phyloP scores from a whole-genome alignment of 768 basidiomycete species.

The Termitomyces heimii region DNA sequence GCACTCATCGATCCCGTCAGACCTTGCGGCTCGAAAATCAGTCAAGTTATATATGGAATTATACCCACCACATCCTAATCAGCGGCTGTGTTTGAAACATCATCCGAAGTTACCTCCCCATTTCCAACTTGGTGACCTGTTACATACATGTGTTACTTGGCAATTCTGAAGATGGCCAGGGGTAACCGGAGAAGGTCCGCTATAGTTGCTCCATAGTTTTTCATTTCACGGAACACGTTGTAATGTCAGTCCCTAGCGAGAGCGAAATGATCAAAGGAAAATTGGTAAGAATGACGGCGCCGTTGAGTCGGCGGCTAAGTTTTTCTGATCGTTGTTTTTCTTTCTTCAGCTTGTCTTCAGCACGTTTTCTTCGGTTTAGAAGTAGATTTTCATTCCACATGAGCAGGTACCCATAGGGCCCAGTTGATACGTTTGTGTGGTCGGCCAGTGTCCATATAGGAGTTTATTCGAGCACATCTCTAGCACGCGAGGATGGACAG shows the following conservation, averaged over 20 bases:
- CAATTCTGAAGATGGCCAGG: background rate
- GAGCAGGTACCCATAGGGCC: background rate
- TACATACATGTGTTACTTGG: background rate
- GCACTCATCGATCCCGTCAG: background rate
- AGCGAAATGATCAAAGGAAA: background rate
- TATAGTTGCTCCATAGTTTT: background rate
- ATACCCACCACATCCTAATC: background rate
- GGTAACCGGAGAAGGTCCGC: background rate
- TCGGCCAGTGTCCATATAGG: background rate
- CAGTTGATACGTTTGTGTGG: background rate
- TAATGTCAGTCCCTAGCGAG: background rate
- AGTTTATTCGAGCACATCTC: background rate
- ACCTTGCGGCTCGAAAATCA: background rate
- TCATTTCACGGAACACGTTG: background rate
- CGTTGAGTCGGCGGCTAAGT: background rate
- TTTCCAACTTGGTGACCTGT: slow-evolving; percentile 3
- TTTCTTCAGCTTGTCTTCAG: too few relatives aligned
- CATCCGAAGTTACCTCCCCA: background rate
- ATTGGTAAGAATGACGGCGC: background rate
- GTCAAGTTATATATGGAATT: background rate
- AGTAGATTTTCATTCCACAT: background rate
- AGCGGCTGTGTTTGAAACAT: background rate
- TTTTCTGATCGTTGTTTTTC: background rate
- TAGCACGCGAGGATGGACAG: background rate
- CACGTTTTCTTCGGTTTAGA: too few relatives aligned